Conservation (phyloP, 805 yeast genomes). For the Candida insectalens region DNA sequence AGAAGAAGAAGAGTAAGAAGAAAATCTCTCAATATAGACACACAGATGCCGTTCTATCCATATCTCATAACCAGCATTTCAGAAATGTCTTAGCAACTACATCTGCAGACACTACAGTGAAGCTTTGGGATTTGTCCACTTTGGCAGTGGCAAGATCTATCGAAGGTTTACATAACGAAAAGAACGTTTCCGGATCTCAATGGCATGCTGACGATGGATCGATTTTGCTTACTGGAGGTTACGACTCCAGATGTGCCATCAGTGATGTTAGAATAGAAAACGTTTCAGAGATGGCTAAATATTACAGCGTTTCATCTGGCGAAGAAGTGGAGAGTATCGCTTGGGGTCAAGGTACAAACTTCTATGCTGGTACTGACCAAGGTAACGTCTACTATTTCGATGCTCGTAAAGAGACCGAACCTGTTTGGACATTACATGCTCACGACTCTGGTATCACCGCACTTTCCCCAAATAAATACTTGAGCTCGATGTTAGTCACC, state of each 20-base stretch:
- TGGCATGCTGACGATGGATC: slow-evolving; percentile 76
- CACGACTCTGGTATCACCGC: slow-evolving; percentile 92
- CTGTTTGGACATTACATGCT: slow-evolving; percentile 94
- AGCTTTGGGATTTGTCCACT: slow-evolving; percentile 83
- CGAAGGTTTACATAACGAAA: slow-evolving; percentile 56
- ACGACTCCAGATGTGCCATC: slow-evolving; percentile 76
- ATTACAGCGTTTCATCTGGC: slow-evolving; percentile 39
- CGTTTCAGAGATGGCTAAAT: slow-evolving; percentile 47
- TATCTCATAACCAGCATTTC: slow-evolving; percentile 73
- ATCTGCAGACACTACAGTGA: slow-evolving; percentile 90
- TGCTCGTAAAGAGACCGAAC: slow-evolving; percentile 54
- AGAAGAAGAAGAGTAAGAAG: slow-evolving; percentile 44
- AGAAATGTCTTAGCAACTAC: slow-evolving; percentile 86
- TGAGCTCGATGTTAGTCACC: slow-evolving; percentile 71
- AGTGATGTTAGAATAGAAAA: slow-evolving; percentile 76
- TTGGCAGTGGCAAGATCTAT: slow-evolving; percentile 74
- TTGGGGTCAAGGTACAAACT: slow-evolving; percentile 51
- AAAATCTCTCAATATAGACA: slow-evolving; percentile 49
- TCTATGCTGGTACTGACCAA: slow-evolving; percentile 84
- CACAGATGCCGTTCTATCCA: slow-evolving; percentile 86
- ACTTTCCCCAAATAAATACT: slow-evolving; percentile 54
- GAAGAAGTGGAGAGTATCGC: slow-evolving; percentile 80
- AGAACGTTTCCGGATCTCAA: slow-evolving; percentile 74
- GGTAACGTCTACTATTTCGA: slow-evolving; percentile 89
- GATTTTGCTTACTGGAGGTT: slow-evolving; percentile 82